A percentile compares a stretch with the other conserved stretches of the same genome.
phyloP scores from a whole-genome alignment of 2,329 filamentous ascomycete genomes.

The Verticillium nonalfalfae region DNA sequence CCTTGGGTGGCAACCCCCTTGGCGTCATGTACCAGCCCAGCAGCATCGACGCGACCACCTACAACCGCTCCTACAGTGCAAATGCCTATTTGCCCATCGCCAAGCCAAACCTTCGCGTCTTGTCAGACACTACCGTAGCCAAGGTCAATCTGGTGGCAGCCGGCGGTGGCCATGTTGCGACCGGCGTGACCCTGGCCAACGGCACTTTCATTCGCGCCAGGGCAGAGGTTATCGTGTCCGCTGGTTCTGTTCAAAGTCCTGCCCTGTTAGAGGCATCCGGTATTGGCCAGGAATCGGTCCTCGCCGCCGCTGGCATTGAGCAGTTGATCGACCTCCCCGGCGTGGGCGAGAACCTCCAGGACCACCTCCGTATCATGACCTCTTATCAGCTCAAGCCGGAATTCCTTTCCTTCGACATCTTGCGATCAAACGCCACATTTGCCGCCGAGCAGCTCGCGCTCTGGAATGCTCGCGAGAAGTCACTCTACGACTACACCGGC shows the following conservation, averaged over 20 bases:
- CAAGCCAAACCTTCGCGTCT: conserved; percentile 32
- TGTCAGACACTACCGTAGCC: conserved; percentile 26
- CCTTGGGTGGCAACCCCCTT: conserved; percentile 40
- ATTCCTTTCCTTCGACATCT: conserved; percentile 22
- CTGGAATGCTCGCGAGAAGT: conserved; percentile 21
- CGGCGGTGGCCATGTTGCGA: conserved; percentile 9
- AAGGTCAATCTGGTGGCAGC: conserved; percentile 27
- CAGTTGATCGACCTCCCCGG: conserved; percentile 47
- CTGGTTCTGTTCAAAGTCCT: conserved; percentile 47
- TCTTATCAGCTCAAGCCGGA: conserved; percentile 18
- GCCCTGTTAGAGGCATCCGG: conserved; percentile 52
- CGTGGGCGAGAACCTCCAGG: conserved; percentile 37
- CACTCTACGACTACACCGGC: conserved; percentile 31
- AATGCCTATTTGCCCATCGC: conserved; percentile 35
- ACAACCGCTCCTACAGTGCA: conserved; percentile 39
- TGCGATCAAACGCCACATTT: conserved; percentile 22
- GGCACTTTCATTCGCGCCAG: conserved; percentile 17
- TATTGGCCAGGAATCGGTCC: conserved; percentile 41
- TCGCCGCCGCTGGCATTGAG: conserved; percentile 38
- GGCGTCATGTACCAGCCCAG: conserved; percentile 44
- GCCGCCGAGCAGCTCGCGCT: conserved; percentile 30
- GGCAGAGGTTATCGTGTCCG: conserved; percentile 25
- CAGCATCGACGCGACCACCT: conserved; percentile 38
- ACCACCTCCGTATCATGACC: conserved; percentile 24
- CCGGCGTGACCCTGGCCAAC: conserved; percentile 16